Conservation (phyloP, 441 rosid genomes). For the Monsonia emarginata region DNA sequence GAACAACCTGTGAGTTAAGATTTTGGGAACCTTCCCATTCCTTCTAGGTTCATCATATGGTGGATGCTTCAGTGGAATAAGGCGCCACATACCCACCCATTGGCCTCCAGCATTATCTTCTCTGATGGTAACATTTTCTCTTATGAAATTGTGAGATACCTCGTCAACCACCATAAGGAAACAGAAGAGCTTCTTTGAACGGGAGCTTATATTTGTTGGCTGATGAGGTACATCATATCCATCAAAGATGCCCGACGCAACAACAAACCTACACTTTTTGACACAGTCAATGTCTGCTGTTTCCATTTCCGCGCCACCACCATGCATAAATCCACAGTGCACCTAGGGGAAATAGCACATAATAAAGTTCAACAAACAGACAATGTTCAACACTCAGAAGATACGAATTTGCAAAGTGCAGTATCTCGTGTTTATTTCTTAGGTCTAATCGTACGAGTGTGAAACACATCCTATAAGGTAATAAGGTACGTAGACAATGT, state of each 20-base stretch:
- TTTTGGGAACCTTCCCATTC: conserved; percentile 94
- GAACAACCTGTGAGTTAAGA: conserved; percentile 86
- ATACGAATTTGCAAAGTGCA: neutral
- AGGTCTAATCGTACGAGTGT: neutral
- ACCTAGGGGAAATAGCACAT: conserved; percentile 34
- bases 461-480: neutral
- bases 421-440: neutral
- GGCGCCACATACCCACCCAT: conserved; percentile 96
- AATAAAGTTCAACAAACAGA: conserved; percentile 1
- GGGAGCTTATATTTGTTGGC: conserved; percentile 68
- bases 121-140: conserved; percentile 47
- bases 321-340: conserved; percentile 71
- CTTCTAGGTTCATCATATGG: conserved; percentile 96
- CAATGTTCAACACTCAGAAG: neutral
- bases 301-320: conserved; percentile 81
- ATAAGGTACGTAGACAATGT: neutral
- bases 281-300: conserved; percentile 51
- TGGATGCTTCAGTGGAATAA: conserved; percentile 56
- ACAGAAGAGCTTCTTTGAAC: conserved; percentile 72
- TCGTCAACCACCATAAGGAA: conserved; percentile 87
- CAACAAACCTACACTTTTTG: conserved; percentile 68
- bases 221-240: conserved; percentile 85
- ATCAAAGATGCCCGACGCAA: conserved; percentile 87
- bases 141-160: conserved; percentile 57
- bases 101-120: conserved; percentile 51